Evolutionary conservation across 2,329 filamentous ascomycete species (phyloP), one percentile per base, ranked within the genome.

Genomic region (Bipolaris victoriae): DNA sequence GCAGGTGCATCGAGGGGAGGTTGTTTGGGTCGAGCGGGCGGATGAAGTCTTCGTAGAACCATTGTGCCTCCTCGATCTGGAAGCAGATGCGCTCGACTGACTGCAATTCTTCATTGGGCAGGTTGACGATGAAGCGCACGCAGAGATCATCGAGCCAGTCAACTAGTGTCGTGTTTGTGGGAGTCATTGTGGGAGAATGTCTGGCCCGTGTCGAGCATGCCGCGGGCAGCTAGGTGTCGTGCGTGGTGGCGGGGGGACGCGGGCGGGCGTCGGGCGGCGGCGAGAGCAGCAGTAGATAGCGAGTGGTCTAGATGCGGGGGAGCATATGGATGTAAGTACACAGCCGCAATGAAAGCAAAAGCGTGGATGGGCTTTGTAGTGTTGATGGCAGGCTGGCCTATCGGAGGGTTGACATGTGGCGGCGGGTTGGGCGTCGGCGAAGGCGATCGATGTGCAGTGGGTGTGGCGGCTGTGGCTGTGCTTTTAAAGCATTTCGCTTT

Each of bases 1-100:
- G 88, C 33, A 99, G 84, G 44, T 88, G 87, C 83, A 98, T 89
- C 53, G 90, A 92, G 4, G 95, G 95, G 10, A 99, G 84, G 40
- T 84, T 84, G 37, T 84, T 84, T 50, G 92, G 89, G 77, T 97
- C 90, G 63, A 95, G 83, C 37, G 94, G 93, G 46, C 95, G 91
- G 76, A 99, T 92, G 75, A 99, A 99, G 79, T 99, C 95, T 82
- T 99, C 95, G 86, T 99, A 99, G 79, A 96, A 99, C 95, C 95
- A 99, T 87, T 99, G 96, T 69, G 95, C 95, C 79, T 99, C 96
- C 79, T 99, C 95, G 68, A 99, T 90, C 79, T 98, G 93, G 77
- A 99, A 99, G 80, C 94, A 98, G 79, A 99, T 95, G 73, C 95
- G 90, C 74, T 92, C 91, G 56, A 97, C 90, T 2, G 91, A 92